Conservation (phyloP, 2,329 filamentous ascomycete genomes). For the Diaporthe batatas region DNA sequence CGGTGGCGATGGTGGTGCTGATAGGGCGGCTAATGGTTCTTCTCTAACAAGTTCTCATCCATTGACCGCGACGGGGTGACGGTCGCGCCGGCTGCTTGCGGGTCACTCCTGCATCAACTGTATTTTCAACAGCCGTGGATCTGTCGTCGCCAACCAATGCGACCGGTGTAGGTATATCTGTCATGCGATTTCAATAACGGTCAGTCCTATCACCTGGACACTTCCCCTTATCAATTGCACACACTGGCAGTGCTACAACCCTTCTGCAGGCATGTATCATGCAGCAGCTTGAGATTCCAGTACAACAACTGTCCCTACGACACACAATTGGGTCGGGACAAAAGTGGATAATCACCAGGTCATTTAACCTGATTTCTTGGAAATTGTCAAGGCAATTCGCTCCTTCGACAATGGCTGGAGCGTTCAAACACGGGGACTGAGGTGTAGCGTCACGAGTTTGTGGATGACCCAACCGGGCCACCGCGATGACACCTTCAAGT, state of each 20-base stretch:
- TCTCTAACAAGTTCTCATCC: not conserved
- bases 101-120: slow-evolving; percentile 1
- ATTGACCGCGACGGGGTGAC: slow-evolving; percentile 1
- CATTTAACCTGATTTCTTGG: not conserved
- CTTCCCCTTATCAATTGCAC: not conserved
- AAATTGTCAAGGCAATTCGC: slow-evolving; percentile 1
- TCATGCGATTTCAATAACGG: fast-evolving
- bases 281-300: slow-evolving; percentile 6
- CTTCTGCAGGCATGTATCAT: slow-evolving; percentile 13
- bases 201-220: not conserved
- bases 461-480: too few species aligned
- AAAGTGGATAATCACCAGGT: not conserved
- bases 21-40: slow-evolving; percentile 9
- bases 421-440: not conserved
- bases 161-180: not conserved
- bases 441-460: not conserved
- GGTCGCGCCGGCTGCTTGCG: not conserved
- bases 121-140: slow-evolving; percentile 7
- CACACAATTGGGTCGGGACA: not conserved
- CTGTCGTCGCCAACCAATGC: slow-evolving; percentile 14
- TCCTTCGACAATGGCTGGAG: slow-evolving; percentile 11
- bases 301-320: not conserved
- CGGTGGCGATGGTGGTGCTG: slow-evolving; percentile 1
- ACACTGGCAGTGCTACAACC: slow-evolving; percentile 4
- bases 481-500: too few species aligned